phyloP scores from a whole-genome alignment of 768 basidiomycete species.

The Collybiopsis luxurians region DNA sequence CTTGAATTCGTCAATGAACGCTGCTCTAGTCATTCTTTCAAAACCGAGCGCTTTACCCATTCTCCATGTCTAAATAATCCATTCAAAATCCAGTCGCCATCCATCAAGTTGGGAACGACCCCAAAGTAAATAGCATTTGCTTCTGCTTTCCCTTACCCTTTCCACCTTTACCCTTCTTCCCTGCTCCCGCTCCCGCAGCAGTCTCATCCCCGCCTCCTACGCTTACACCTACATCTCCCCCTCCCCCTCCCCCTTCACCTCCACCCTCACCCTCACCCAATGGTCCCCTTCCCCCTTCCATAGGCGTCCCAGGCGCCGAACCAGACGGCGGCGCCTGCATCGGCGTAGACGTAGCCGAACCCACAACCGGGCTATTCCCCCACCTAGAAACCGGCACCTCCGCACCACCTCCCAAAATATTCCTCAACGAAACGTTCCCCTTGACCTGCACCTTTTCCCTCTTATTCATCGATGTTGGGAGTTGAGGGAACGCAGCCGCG shows the following conservation, averaged over 20 bases:
- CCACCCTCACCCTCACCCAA: slow-evolving; percentile 3
- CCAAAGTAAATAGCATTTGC: slow-evolving; percentile 69
- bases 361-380: slow-evolving; percentile 16
- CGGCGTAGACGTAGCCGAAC: not conserved
- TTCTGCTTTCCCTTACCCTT: slow-evolving; percentile 84
- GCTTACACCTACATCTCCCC: slow-evolving; percentile 16
- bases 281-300: not conserved
- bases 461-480: slow-evolving; percentile 45
- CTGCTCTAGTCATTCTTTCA: no score
- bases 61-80: no score
- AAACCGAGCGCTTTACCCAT: no score
- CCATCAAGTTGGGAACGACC: slow-evolving; percentile 7
- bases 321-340: no score
- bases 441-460: slow-evolving; percentile 46
- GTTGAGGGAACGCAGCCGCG: slow-evolving; percentile 62
- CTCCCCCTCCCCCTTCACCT: not conserved
- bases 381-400: slow-evolving; percentile 39
- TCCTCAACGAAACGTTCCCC: slow-evolving; percentile 65
- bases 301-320: not conserved
- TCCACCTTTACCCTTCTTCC: slow-evolving; percentile 45
- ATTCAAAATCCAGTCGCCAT: no score
- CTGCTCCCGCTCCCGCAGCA: slow-evolving; percentile 34
- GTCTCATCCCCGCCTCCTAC: slow-evolving; percentile 10
- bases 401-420: slow-evolving; percentile 55
- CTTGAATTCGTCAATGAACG: no score